Evolutionary conservation across 306 rosid genomes (phyloP).

Genomic region (Prunus campanulata): DNA sequence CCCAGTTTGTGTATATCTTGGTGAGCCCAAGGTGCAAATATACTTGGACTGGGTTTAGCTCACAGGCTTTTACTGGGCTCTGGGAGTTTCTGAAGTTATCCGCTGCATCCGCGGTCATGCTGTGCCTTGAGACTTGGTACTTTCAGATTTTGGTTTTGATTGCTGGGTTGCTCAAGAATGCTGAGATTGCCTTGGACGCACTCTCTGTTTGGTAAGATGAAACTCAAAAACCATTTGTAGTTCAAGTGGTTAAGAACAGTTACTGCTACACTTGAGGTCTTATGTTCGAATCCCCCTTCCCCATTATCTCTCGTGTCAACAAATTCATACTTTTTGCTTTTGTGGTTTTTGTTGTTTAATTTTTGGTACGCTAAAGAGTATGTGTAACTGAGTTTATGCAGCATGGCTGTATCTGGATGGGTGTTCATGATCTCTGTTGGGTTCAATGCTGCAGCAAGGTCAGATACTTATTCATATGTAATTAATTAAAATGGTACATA

Average conservation of each 20-base stretch:
- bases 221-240: background rate
- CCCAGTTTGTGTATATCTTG: constrained; percentile 41
- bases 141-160: constrained; percentile 43
- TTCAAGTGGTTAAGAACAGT: no score
- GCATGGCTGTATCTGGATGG: constrained; percentile 45
- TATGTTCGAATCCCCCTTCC: no score
- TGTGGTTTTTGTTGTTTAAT: background rate
- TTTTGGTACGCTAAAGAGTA: no score
- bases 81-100: constrained; percentile 45
- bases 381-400: constrained; percentile 10
- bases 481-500: no score
- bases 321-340: no score
- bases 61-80: constrained; percentile 42
- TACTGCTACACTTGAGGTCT: no score
- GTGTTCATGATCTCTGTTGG: constrained; percentile 45
- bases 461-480: background rate
- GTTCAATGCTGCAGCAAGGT: constrained; percentile 66
- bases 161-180: constrained; percentile 43
- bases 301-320: no score
- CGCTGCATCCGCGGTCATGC: constrained; percentile 50
- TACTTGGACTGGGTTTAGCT: constrained; percentile 53
- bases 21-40: constrained; percentile 23
- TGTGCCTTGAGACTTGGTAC: constrained; percentile 58
- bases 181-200: constrained; percentile 50
- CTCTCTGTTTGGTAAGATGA: constrained; percentile 52